Evolutionary conservation across 768 basidiomycete genomes (phyloP).

Genomic region (Megacollybia marginata): DNA sequence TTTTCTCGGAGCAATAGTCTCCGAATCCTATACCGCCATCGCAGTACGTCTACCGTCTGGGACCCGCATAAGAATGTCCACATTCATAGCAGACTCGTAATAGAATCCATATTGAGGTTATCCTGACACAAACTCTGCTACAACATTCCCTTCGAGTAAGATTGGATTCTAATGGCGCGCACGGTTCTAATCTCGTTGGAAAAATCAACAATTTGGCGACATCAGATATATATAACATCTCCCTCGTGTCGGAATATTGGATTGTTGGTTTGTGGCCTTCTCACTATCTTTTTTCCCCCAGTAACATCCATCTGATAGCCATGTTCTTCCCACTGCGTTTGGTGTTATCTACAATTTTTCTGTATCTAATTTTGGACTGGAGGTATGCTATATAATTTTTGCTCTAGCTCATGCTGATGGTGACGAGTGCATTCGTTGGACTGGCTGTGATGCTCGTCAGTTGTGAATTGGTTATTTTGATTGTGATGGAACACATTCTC

Average conservation of each 20-base stretch:
- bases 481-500: not conserved
- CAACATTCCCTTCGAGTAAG: slow-evolving; percentile 52
- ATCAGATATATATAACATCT: slow-evolving; percentile 43
- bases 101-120: slow-evolving; percentile 39
- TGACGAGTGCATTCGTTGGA: slow-evolving; percentile 32
- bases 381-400: slow-evolving; percentile 16
- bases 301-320: not conserved
- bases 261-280: slow-evolving; percentile 1
- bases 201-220: slow-evolving; percentile 74
- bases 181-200: slow-evolving; percentile 44
- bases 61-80: not conserved
- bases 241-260: slow-evolving; percentile 29
- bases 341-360: slow-evolving; percentile 15
- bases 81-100: slow-evolving; percentile 26
- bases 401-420: not conserved
- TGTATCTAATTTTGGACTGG: slow-evolving; percentile 25
- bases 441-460: slow-evolving; percentile 31
- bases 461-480: not conserved
- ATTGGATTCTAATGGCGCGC: slow-evolving; percentile 36
- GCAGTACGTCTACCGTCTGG: slow-evolving; percentile 24
- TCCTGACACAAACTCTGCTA: slow-evolving; percentile 35
- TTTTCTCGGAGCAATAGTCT: slow-evolving; percentile 21
- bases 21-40: slow-evolving; percentile 35
- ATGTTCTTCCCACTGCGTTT: slow-evolving; percentile 16
- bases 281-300: not conserved